Conservation (phyloP, 1,284 basidiomycete genomes). For the Fomitopsis schrenkii region DNA sequence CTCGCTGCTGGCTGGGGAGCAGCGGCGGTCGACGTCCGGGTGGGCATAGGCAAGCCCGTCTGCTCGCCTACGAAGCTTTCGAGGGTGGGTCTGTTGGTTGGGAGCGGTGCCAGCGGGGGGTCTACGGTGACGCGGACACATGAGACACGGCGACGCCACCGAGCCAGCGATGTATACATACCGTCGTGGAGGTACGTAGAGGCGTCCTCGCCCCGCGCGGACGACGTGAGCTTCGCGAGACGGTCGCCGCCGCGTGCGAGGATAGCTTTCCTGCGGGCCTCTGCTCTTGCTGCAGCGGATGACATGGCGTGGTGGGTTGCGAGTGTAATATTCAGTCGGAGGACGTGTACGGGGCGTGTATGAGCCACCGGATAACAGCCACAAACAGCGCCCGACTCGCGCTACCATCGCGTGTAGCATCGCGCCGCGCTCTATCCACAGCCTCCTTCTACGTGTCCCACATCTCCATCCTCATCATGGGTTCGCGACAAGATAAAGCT, state of each 20-base stretch:
- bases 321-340: too few relatives aligned
- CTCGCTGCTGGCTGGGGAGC: conserved; percentile 11
- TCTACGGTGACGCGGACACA: conserved; percentile 25
- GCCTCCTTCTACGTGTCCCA: conserved; percentile 6
- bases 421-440: background rate
- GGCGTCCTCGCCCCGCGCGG: conserved; percentile 68
- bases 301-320: conserved; percentile 21
- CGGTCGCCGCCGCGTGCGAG: conserved; percentile 65
- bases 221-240: conserved; percentile 69
- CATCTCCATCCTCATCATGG: conserved; percentile 38
- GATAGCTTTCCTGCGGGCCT: conserved; percentile 72
- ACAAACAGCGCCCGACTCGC: conserved; percentile 5
- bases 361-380: conserved; percentile 13
- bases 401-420: background rate
- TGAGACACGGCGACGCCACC: background rate
- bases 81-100: conserved; percentile 22
- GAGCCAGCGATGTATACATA: conserved; percentile 24
- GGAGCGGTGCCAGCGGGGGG: conserved; percentile 36
- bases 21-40: conserved; percentile 29
- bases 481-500: conserved; percentile 69
- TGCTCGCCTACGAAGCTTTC: conserved; percentile 65
- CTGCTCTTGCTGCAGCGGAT: conserved; percentile 55
- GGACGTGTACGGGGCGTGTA: background rate
- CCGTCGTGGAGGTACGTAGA: conserved; percentile 54
- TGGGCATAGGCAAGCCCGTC: conserved; percentile 42